A percentile compares a stretch with the other conserved stretches of the same genome.
Conservation (phyloP, 2,329 filamentous ascomycete genomes). For the Camptophora hylomeconis region DNA sequence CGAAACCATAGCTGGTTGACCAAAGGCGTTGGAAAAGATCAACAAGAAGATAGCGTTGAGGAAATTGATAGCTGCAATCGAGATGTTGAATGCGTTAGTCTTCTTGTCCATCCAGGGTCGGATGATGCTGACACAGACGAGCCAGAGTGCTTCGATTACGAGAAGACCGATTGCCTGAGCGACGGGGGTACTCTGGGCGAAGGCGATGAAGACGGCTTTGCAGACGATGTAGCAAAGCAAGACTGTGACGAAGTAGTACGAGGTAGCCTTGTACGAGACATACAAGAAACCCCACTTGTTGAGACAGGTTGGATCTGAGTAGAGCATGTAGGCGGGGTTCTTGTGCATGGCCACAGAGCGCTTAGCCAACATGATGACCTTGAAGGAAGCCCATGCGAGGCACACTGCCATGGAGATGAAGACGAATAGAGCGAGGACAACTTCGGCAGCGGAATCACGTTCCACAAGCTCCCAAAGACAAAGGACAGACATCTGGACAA, state of each 20-base stretch:
- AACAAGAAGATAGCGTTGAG: constrained; percentile 79
- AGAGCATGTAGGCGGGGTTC: constrained; percentile 93
- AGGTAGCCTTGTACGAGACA: constrained; percentile 87
- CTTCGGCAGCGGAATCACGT: constrained; percentile 70
- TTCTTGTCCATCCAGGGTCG: constrained; percentile 99
- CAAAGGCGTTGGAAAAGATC: constrained; percentile 77
- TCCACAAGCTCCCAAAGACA: constrained; percentile 89
- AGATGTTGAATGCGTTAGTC: constrained; percentile 91
- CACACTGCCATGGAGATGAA: constrained; percentile 67
- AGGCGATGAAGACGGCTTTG: constrained; percentile 79
- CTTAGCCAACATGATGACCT: constrained; percentile 79
- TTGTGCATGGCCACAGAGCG: constrained; percentile 84
- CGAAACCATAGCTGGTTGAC: constrained; percentile 68
- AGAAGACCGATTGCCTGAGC: constrained; percentile 73
- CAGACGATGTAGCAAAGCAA: constrained; percentile 65
- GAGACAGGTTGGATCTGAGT: constrained; percentile 82
- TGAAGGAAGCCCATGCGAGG: constrained; percentile 73
- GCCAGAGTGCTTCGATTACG: constrained; percentile 64
- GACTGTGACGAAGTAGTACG: constrained; percentile 88
- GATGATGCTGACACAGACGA: constrained; percentile 66
- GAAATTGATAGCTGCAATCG: constrained; percentile 82
- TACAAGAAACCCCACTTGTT: constrained; percentile 99
- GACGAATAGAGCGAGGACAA: constrained; percentile 81
- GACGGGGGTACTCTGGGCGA: constrained; percentile 57
- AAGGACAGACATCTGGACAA: constrained; percentile 78